Conservation (phyloP, 1,139 yeast species). For the Hyphopichia burtonii region DNA sequence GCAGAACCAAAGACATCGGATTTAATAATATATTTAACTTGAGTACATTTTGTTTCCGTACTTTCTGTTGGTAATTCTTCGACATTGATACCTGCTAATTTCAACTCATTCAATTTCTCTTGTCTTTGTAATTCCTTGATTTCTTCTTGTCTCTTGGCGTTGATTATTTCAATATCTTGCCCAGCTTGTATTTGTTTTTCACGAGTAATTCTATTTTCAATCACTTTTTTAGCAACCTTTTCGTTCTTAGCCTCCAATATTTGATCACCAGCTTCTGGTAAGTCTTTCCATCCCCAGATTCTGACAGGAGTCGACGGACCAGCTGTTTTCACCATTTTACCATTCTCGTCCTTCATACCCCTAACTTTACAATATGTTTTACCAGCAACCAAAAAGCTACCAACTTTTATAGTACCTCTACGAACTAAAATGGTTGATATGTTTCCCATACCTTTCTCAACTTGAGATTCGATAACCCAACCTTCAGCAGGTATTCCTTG, state of each 20-base stretch:
- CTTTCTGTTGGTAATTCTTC: slow-evolving; percentile 29
- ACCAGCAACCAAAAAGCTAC: slow-evolving; percentile 79
- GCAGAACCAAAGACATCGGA: slow-evolving; percentile 84
- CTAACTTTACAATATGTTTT: slow-evolving; percentile 82
- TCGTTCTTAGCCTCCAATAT: slow-evolving; percentile 77
- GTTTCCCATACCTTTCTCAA: slow-evolving; percentile 80
- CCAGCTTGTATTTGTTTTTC: slow-evolving; percentile 60
- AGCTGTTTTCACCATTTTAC: slow-evolving; percentile 63
- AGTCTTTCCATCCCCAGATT: slow-evolving; percentile 90
- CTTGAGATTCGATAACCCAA: slow-evolving; percentile 84
- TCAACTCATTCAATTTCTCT: slow-evolving; percentile 54
- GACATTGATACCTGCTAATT: slow-evolving; percentile 55
- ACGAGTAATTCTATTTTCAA: slow-evolving; percentile 59
- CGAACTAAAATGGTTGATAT: slow-evolving; percentile 83
- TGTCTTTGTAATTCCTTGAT: slow-evolving; percentile 48
- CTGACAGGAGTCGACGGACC: slow-evolving; percentile 92
- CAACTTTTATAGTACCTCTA: slow-evolving; percentile 73
- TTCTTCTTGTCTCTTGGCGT: slow-evolving; percentile 52
- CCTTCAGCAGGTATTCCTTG: slow-evolving; percentile 68
- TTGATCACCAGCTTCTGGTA: slow-evolving; percentile 91
- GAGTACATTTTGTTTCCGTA: slow-evolving; percentile 22
- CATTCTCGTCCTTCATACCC: slow-evolving; percentile 75
- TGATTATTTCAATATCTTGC: slow-evolving; percentile 67
- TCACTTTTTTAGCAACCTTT: slow-evolving; percentile 70
- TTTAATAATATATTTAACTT: slow-evolving; percentile 68